Base-by-base conservation (phyloP, 371 early-diverging fungal species). In the Mucor mucedo region DNA sequence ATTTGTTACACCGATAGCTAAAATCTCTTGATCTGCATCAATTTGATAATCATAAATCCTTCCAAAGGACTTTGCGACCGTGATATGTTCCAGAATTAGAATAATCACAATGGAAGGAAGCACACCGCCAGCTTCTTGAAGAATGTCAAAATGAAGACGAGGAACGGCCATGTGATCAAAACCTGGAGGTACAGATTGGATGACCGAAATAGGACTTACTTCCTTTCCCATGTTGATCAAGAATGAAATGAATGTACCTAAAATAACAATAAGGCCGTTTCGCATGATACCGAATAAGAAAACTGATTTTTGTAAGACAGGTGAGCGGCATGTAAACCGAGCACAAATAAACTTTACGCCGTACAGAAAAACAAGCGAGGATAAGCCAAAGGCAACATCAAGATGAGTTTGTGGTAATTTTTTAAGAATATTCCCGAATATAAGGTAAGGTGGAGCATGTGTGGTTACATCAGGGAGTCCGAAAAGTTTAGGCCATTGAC, bases 1-100 rank as follows among this genome's bases (percentile, higher is more conserved):
- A 77, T 97, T 97, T 39, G 89, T 83, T 11, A 90, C 39, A 11
- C 96, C 96, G 32, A 95, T 80, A 3, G 96, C 94, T 21, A 95
- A 73, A 16, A 95, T 72, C 64, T 97, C 97, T 73, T 95, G 95
- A 68, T 88, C 87, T 38, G 90, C 73, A 42, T 86, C 70, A 58
- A 90, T 64, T 4, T 52, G 63, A 48, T 78, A 78, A 47, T 71
- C 68, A 38, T 79, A 87, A 75, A 76, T 84, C 75, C 82, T 87
- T 78, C 72, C 94, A 80, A 93, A 94, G 4, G 72, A 58, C 38
- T 73, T 93, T 47, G 85, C 85, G 30, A 94, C 86, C 3, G 94
- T 89, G 38, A 93, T 84, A 69, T 93, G 93, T 65, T 95, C 96
- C 53, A 95, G 69, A 44, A 94, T 80, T 42, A 87, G 69, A 38